phyloP scores from a whole-genome alignment of 2,329 filamentous ascomycete species.

The Colletotrichum cereale region DNA sequence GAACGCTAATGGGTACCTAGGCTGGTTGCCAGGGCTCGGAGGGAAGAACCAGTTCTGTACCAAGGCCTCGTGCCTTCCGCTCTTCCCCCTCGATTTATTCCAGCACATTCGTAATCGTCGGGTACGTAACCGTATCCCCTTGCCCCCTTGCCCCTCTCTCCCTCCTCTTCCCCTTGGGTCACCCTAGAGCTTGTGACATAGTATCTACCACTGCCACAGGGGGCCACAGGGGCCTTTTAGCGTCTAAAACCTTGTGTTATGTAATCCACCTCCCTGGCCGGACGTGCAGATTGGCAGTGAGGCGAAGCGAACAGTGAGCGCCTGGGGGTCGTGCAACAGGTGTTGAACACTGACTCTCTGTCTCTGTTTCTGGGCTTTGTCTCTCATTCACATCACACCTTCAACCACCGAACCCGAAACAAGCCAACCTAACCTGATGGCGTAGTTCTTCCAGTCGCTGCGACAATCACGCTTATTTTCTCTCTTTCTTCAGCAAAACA shows the following conservation, averaged over 20 bases:
- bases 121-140: constrained; percentile 2
- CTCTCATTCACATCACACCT: background rate
- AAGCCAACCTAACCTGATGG: constrained; percentile 14
- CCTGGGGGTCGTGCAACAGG: constrained; percentile 9
- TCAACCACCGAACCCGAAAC: constrained; percentile 3
- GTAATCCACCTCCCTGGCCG: background rate
- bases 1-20: no score
- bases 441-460: constrained; percentile 17
- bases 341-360: constrained; percentile 1
- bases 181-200: background rate
- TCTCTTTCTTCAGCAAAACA: constrained; percentile 32
- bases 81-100: constrained; percentile 5
- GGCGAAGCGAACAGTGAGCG: constrained; percentile 12
- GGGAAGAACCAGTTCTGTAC: no score
- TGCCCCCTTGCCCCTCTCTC: background rate
- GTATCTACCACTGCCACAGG: constrained; percentile 16
- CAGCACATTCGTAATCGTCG: constrained; percentile 21
- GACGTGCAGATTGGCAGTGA: background rate
- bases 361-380: background rate
- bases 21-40: background rate
- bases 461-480: constrained; percentile 16
- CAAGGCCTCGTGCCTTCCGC: background rate
- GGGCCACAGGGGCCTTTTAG: constrained; percentile 14
- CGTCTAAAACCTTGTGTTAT: background rate
- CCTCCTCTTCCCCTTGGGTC: background rate